Percentiles rank a stretch among this genome's conserved stretches.
Conservation (phyloP, 176 grass and related monocot species). For the Elymus sibiricus region DNA sequence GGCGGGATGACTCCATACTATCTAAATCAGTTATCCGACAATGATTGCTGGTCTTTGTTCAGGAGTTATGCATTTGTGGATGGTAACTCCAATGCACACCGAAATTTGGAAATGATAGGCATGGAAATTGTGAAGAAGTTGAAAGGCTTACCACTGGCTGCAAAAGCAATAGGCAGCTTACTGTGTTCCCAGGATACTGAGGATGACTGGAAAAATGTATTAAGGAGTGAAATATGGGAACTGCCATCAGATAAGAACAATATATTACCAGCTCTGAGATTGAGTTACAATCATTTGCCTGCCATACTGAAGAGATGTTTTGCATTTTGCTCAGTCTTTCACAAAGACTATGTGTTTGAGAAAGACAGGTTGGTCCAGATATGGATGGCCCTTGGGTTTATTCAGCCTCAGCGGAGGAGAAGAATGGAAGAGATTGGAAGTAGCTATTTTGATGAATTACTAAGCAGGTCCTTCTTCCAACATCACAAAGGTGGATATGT, state of each 20-base stretch:
- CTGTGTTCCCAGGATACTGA: slow-evolving; percentile 48
- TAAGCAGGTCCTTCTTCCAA: slow-evolving; percentile 82
- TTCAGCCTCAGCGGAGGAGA: slow-evolving; percentile 44
- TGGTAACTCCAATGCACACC: slow-evolving; percentile 40
- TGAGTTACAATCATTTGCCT: slow-evolving; percentile 77
- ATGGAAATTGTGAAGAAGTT: slow-evolving; percentile 76
- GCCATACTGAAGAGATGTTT: slow-evolving; percentile 68
- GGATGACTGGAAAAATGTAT: slow-evolving; percentile 61
- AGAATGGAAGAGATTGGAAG: slow-evolving; percentile 57
- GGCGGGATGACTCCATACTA: slow-evolving; percentile 36
- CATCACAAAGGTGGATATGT: slow-evolving; percentile 54
- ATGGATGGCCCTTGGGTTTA: slow-evolving; percentile 75
- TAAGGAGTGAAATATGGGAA: slow-evolving; percentile 81
- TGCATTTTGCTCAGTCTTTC: slow-evolving; percentile 75
- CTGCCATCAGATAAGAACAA: slow-evolving; percentile 62
- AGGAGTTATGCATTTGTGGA: slow-evolving; percentile 66
- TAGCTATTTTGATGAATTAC: slow-evolving; percentile 67
- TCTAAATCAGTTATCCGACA: slow-evolving; percentile 58
- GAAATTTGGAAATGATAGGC: slow-evolving; percentile 64
- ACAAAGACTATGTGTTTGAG: slow-evolving; percentile 72
- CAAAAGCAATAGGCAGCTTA: slow-evolving; percentile 72
- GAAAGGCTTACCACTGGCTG: slow-evolving; percentile 73
- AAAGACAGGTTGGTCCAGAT: slow-evolving; percentile 55
- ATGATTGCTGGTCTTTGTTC: slow-evolving; percentile 76
- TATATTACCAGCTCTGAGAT: slow-evolving; percentile 69